These are phyloP conservation scores for Aspergillus sclerotioniger DNA, from an alignment of 495 filamentous ascomycete species.

Conservation along the genomic window DNA sequence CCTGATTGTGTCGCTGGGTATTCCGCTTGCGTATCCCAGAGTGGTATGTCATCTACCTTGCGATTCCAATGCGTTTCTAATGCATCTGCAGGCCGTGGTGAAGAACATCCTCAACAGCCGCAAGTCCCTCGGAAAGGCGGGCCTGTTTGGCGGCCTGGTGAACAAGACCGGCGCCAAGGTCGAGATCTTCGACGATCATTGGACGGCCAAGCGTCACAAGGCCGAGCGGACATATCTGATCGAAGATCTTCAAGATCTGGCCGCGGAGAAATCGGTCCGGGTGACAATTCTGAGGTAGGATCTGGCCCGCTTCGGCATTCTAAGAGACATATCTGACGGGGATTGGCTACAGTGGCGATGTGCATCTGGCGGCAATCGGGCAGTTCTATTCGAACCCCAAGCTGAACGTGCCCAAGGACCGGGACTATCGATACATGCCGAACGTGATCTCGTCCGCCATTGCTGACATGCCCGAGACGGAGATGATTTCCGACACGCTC, in stretches of 20 bases:
- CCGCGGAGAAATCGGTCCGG: constrained; percentile 86
- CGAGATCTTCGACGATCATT: constrained; percentile 95
- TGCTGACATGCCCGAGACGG: constrained; percentile 87
- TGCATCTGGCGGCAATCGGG: constrained; percentile 87
- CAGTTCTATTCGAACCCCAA: constrained; percentile 91
- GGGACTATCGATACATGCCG: constrained; percentile 91
- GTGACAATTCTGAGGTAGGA: constrained; percentile 77
- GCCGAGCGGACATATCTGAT: constrained; percentile 81
- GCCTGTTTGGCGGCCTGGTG: constrained; percentile 75
- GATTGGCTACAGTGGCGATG: constrained; percentile 64
- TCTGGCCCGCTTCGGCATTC: background rate
- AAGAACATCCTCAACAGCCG: constrained; percentile 77
- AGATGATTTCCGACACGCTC: constrained; percentile 83
- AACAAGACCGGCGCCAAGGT: constrained; percentile 91
- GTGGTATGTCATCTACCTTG: constrained; percentile 50
- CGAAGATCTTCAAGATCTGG: constrained; percentile 84
- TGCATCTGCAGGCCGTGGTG: constrained; percentile 53
- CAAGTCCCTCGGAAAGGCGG: constrained; percentile 81
- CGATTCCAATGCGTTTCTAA: constrained; percentile 15
- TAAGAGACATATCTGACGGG: constrained; percentile 1
- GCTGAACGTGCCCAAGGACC: constrained; percentile 72
- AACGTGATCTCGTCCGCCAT: constrained; percentile 87
- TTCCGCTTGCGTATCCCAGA: constrained; percentile 92
- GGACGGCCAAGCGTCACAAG: constrained; percentile 95
- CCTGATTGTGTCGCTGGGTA: constrained; percentile 77